These are phyloP conservation scores for Rhipidocladum racemiflorum DNA, from an alignment of 176 grass and related monocot genomes.

Conservation along the genomic window DNA sequence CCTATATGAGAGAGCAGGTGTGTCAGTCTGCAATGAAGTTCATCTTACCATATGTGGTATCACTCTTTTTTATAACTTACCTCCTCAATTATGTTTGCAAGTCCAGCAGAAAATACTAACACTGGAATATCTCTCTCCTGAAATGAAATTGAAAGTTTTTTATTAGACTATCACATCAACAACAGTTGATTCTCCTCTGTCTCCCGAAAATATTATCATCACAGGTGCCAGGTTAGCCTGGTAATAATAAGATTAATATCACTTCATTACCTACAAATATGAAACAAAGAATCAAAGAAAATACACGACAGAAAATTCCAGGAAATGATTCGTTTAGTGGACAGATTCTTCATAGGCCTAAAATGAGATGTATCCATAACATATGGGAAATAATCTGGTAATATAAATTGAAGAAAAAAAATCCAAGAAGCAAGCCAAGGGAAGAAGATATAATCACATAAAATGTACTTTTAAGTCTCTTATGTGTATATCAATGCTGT, in stretches of 20 bases:
- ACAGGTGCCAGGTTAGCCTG: not conserved
- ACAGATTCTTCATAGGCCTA: not conserved
- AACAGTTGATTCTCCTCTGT: not conserved
- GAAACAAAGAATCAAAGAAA: not conserved
- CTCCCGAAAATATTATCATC: not conserved
- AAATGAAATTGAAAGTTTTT: slow-evolving; percentile 28
- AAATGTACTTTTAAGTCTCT: not conserved
- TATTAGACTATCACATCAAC: slow-evolving; percentile 5
- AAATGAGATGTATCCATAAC: not conserved
- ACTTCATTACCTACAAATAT: slow-evolving; percentile 7
- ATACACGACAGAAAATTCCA: not conserved
- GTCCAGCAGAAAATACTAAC: slow-evolving; percentile 93
- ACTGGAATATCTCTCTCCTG: slow-evolving; percentile 84
- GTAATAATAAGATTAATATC: slow-evolving; percentile 8
- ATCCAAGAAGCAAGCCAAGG: not conserved
- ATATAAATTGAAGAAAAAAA: not conserved
- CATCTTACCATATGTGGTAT: not conserved
- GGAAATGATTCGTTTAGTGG: not conserved
- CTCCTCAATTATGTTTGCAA: slow-evolving; percentile 95
- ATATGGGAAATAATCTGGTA: not conserved
- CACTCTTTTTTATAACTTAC: slow-evolving; percentile 34
- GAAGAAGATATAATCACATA: not conserved
- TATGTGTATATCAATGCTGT: not conserved
- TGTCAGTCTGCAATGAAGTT: not conserved
- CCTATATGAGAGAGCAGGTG: slow-evolving; percentile 34